These are phyloP conservation scores for Magnaporthales sp. DNA, from an alignment of 2,329 filamentous ascomycete genomes.

Conservation along the genomic window DNA sequence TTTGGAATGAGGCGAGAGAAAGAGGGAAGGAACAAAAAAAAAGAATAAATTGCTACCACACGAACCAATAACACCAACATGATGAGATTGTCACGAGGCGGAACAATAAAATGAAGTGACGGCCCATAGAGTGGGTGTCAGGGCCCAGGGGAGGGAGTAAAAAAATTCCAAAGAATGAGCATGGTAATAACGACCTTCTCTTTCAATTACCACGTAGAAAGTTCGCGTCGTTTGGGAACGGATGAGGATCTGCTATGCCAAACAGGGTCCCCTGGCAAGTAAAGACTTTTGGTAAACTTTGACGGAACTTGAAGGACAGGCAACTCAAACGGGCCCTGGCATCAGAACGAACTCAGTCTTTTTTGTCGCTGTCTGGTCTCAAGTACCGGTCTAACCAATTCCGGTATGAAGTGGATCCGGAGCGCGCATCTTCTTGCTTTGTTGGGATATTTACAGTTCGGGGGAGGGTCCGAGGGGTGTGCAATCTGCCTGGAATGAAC, in stretches of 20 bases:
- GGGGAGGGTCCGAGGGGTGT: not conserved
- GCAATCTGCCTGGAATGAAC: not conserved
- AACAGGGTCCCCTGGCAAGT: not conserved
- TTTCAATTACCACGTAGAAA: not conserved
- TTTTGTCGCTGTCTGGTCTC: not conserved
- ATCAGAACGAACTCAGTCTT: not conserved
- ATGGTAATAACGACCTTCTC: not conserved
- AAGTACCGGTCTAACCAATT: not conserved
- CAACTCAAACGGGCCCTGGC: not conserved
- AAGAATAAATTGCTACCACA: not conserved
- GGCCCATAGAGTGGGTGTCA: not conserved
- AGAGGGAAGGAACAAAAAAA: not conserved
- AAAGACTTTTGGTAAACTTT: not conserved
- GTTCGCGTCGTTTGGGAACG: not conserved
- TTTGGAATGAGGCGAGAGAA: not conserved
- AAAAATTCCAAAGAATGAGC: not conserved
- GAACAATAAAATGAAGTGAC: not conserved
- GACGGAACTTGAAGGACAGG: not conserved
- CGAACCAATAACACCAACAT: not conserved
- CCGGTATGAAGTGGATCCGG: not conserved
- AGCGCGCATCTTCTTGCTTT: not conserved
- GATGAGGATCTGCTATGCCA: not conserved
- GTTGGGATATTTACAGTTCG: not conserved
- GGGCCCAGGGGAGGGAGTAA: not conserved
- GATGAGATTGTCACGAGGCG: not conserved